Percentiles rank a stretch among this genome's conserved stretches.
These are phyloP conservation scores for Chaetomium cochliodes DNA, from an alignment of 495 filamentous ascomycete species.

Conservation along the genomic window DNA sequence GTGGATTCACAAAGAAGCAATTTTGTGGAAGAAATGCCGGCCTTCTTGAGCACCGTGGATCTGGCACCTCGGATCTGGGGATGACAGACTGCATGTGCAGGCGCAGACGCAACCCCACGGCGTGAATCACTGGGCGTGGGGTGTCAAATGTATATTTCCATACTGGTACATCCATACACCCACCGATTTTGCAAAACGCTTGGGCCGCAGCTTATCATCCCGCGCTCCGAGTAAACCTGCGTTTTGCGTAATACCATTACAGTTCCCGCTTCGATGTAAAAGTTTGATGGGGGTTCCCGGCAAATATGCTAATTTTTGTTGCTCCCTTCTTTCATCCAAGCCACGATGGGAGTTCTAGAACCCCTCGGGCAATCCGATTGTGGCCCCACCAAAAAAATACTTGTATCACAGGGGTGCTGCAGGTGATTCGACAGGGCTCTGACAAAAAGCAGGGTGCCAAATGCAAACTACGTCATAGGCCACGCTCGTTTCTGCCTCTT, in stretches of 20 bases:
- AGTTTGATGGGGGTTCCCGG: not conserved
- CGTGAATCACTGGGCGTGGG: not conserved
- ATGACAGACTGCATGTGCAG: not conserved
- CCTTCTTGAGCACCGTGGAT: not conserved
- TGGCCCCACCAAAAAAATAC: not conserved
- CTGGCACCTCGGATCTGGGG: not conserved
- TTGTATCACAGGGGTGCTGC: constrained; percentile 1
- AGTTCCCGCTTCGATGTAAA: not conserved
- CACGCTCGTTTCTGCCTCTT: not conserved
- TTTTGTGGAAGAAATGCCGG: not conserved
- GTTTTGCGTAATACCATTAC: not conserved
- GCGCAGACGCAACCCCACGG: not conserved
- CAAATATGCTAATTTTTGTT: not conserved
- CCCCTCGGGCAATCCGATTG: not conserved
- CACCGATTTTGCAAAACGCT: constrained; percentile 1
- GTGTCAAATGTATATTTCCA: too few species aligned
- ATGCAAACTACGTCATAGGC: constrained; percentile 12
- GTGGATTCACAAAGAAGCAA: not conserved
- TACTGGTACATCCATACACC: too few species aligned
- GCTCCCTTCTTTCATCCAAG: not conserved
- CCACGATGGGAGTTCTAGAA: not conserved
- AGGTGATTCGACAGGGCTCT: not conserved
- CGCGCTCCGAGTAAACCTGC: not conserved
- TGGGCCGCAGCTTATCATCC: constrained; percentile 9
- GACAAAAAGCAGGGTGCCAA: not conserved